Evolutionary conservation across 2,329 filamentous ascomycete genomes (phyloP).

Genomic region (Verticillium nubilum): DNA sequence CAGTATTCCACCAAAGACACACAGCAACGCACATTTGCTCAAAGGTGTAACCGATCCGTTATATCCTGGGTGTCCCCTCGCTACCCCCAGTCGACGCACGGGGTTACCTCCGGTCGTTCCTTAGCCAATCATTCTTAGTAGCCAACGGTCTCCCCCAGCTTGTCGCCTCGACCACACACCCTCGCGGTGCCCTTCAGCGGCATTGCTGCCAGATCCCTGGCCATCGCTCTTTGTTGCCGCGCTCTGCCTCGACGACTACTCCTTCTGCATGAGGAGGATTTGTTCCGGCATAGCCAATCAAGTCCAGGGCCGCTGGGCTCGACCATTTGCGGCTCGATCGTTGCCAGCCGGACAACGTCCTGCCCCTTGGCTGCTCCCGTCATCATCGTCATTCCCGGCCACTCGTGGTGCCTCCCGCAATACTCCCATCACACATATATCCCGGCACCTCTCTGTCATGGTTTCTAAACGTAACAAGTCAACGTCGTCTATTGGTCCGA

Average conservation of each 20-base stretch:
- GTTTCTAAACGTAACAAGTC: slow-evolving; percentile 32
- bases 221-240: neutral
- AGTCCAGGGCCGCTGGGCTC: neutral
- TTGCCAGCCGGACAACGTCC: slow-evolving; percentile 1
- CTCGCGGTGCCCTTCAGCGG: neutral
- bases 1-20: too few relatives aligned
- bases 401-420: neutral
- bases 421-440: neutral
- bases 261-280: slow-evolving; percentile 13
- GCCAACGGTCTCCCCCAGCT: neutral
- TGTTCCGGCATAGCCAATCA: slow-evolving; percentile 9
- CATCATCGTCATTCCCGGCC: slow-evolving; percentile 3
- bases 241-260: neutral
- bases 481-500: slow-evolving; percentile 10
- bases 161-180: neutral
- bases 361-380: slow-evolving; percentile 1
- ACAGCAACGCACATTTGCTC: too few relatives aligned
- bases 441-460: slow-evolving; percentile 22
- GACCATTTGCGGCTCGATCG: neutral
- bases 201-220: neutral
- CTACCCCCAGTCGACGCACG: neutral
- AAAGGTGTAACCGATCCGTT: too few relatives aligned
- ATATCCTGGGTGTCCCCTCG: neutral
- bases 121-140: neutral
- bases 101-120: neutral